Base-by-base conservation (phyloP, 495 filamentous ascomycete genomes). In the Hyphodiscus hymeniophilus region DNA sequence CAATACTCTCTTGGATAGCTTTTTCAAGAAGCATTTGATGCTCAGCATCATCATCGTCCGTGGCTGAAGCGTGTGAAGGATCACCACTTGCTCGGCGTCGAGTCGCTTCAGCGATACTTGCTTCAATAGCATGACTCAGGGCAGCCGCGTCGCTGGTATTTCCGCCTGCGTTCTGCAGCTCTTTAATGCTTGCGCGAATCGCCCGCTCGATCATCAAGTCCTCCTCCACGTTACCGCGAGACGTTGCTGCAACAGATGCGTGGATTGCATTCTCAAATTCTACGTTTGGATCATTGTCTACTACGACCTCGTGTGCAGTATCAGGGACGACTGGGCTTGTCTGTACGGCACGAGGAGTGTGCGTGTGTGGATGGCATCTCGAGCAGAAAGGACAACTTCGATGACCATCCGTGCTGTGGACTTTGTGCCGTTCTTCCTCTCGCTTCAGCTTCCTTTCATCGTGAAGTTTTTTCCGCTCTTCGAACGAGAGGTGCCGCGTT, bases 231-330 rank as follows among this genome's bases (percentile, higher is more conserved):
- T 89, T 66, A 24, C 85, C 86, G 1, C 62, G 66, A 12, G 84
- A 87, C 6, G 83, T 87, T 56, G 82, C 74, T 15, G 64, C 63
- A 1, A 90, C 80, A 4, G 85, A 86, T 22, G 66, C 64, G 32
- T 70, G 70, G 52, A 91, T 88, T 1, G 84, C 85, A 16, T 68
- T 63, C 53, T 88, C 84, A 45, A 87, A 76, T 50, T 84, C 79
- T 7, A 45, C 42, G 11, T 70, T 64, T 28, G 70, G 66, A 24
- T 69, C 52, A 48, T 63, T 53, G 20, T 53, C 47, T 20, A 2
- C 3, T n/a, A n/a, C n/a, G n/a, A 4, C 18, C 12, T 30, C 30
- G 5, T 12, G 39, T 21, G 18, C 22, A 7, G 43, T 17, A 13
- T 38, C 11, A 2, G 28, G 16, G n/a, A 41, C 40, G 26, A 38